These are phyloP conservation scores for Keqinozyma sinolaborantium DNA, from an alignment of 1,139 yeast genomes.

Conservation along the genomic window DNA sequence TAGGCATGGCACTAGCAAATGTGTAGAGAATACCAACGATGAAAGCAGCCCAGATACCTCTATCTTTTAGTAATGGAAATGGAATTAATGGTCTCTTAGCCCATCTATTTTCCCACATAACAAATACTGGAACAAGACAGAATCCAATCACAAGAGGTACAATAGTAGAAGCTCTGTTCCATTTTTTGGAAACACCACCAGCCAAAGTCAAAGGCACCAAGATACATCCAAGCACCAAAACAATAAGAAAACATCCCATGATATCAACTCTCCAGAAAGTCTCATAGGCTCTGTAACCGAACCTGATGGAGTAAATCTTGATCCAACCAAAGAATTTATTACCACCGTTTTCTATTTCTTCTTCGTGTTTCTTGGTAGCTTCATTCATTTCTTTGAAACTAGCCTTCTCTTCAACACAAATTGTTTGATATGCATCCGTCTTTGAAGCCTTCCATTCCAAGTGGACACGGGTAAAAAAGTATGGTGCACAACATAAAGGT, in stretches of 20 bases:
- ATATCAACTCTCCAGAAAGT: slow-evolving; percentile 52
- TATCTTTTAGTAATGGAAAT: slow-evolving; percentile 50
- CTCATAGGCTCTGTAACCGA: slow-evolving; percentile 12
- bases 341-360: background rate
- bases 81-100: slow-evolving; percentile 60
- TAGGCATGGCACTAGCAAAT: slow-evolving; percentile 65
- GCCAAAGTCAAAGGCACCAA: slow-evolving; percentile 54
- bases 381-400: slow-evolving; percentile 24
- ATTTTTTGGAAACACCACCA: slow-evolving; percentile 49
- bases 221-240: slow-evolving; percentile 52
- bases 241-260: slow-evolving; percentile 48
- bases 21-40: slow-evolving; percentile 51
- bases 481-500: slow-evolving; percentile 51
- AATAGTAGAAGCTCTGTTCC: slow-evolving; percentile 51
- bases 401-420: slow-evolving; percentile 7
- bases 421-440: slow-evolving; percentile 34
- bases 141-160: slow-evolving; percentile 67
- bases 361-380: background rate
- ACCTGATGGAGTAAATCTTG: background rate
- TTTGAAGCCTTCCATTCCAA: slow-evolving; percentile 49
- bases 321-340: background rate
- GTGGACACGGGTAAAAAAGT: slow-evolving; percentile 46
- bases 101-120: slow-evolving; percentile 50
- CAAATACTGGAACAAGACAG: slow-evolving; percentile 50
- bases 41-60: slow-evolving; percentile 57